These are phyloP conservation scores for Neofusicoccum parvum DNA, from an alignment of 2,329 filamentous ascomycete genomes.

Conservation along the genomic window DNA sequence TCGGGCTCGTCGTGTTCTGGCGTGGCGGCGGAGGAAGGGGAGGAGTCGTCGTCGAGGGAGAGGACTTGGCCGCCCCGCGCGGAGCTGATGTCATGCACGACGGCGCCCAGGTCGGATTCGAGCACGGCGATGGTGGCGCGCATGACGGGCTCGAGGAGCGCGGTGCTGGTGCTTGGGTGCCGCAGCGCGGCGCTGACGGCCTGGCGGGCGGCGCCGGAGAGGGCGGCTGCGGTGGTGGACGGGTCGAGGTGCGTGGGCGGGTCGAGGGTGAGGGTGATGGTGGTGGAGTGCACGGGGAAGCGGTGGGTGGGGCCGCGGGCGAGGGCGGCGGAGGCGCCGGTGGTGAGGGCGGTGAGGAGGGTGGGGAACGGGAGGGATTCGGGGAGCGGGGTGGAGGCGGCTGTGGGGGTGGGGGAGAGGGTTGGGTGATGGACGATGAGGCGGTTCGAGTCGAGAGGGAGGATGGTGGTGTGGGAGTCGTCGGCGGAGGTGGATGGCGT, in stretches of 20 bases:
- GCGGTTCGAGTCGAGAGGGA: slow-evolving; percentile 56
- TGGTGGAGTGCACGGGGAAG: slow-evolving; percentile 77
- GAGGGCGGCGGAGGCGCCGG: slow-evolving; percentile 80
- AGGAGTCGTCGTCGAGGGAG: slow-evolving; percentile 62
- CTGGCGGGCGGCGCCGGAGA: slow-evolving; percentile 65
- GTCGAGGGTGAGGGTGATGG: slow-evolving; percentile 71
- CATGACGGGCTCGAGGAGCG: slow-evolving; percentile 93
- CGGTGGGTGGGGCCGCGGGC: slow-evolving; percentile 80
- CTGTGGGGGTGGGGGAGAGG: slow-evolving; percentile 45
- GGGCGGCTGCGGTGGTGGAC: slow-evolving; percentile 67
- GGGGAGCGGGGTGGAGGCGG: slow-evolving; percentile 49
- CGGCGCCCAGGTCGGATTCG: slow-evolving; percentile 75
- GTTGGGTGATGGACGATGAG: slow-evolving; percentile 59
- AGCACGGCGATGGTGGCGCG: slow-evolving; percentile 83
- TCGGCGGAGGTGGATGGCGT: slow-evolving; percentile 27
- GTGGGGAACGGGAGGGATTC: slow-evolving; percentile 54
- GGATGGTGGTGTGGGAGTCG: slow-evolving; percentile 31
- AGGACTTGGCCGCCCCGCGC: slow-evolving; percentile 73
- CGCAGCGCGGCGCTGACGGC: slow-evolving; percentile 70
- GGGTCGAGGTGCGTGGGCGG: slow-evolving; percentile 64
- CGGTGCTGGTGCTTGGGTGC: slow-evolving; percentile 57
- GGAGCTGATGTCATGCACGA: slow-evolving; percentile 80
- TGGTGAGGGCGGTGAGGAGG: slow-evolving; percentile 63
- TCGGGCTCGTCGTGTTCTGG: slow-evolving; percentile 23
- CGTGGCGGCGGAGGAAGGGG: slow-evolving; percentile 3